Conservation (phyloP, 2,329 filamentous ascomycete genomes). For the Paradendryphiella salina region DNA sequence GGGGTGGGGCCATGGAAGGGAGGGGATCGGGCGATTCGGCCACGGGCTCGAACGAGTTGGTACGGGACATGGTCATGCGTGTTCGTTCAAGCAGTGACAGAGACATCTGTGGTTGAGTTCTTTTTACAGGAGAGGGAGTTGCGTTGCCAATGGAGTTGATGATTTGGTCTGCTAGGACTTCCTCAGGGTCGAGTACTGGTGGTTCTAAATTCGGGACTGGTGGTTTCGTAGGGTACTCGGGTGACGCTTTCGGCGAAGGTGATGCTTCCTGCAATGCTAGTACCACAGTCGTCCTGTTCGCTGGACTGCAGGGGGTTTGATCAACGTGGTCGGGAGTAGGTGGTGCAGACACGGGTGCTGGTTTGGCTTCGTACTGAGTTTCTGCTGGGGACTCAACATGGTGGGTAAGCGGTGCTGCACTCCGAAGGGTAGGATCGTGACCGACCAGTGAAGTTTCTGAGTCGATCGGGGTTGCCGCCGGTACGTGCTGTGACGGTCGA, state of each 20-base stretch:
- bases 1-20: constrained; percentile 20
- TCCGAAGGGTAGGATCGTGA: constrained; percentile 22
- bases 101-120: constrained; percentile 45
- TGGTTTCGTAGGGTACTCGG: constrained; percentile 22
- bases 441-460: constrained; percentile 37
- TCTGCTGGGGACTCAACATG: constrained; percentile 4
- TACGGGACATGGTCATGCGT: constrained; percentile 51
- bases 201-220: constrained; percentile 24
- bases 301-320: constrained; percentile 5
- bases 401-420: constrained; percentile 6
- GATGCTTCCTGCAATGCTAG: constrained; percentile 4
- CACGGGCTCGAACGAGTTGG: constrained; percentile 31
- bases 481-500: constrained; percentile 8
- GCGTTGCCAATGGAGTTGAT: constrained; percentile 46
- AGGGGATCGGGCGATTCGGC: constrained; percentile 26
- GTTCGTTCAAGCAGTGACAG: constrained; percentile 53
- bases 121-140: constrained; percentile 49
- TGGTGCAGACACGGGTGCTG: constrained; percentile 3
- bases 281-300: constrained; percentile 3
- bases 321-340: constrained; percentile 15
- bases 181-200: constrained; percentile 29
- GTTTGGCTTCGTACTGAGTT: constrained; percentile 2
- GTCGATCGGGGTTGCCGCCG: constrained; percentile 24
- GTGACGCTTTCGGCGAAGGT: constrained; percentile 13
- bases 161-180: constrained; percentile 46